phyloP scores from a whole-genome alignment of 2,329 filamentous ascomycete genomes.

The Neonectria coccinea region DNA sequence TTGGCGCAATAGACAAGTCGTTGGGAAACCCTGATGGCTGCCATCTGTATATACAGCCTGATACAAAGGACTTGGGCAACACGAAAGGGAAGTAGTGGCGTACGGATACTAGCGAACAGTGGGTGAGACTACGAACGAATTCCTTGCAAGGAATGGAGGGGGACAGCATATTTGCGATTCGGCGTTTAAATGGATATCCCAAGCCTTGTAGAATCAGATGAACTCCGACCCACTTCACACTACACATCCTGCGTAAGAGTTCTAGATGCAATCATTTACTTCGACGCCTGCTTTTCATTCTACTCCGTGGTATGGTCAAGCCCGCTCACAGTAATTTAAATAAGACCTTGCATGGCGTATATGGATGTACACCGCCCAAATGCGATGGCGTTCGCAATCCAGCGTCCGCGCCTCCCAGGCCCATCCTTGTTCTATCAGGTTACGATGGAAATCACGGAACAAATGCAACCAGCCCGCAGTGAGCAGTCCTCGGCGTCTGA shows the following conservation, averaged over 20 bases:
- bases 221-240: slow-evolving; percentile 1
- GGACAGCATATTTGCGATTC: slow-evolving; percentile 2
- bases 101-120: background rate
- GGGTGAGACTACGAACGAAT: background rate
- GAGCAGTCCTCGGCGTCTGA: slow-evolving; percentile 37
- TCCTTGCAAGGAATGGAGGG: background rate
- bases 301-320: slow-evolving; percentile 25
- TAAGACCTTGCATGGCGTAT: slow-evolving; percentile 43
- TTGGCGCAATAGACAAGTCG: slow-evolving; percentile 23
- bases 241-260: background rate
- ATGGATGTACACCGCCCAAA: slow-evolving; percentile 43
- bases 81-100: background rate
- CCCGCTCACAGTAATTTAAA: slow-evolving; percentile 31
- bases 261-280: slow-evolving; percentile 3
- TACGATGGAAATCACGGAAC: slow-evolving; percentile 48
- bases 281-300: slow-evolving; percentile 24
- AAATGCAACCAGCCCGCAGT: slow-evolving; percentile 46
- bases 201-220: slow-evolving; percentile 13
- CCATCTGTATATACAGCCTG: slow-evolving; percentile 20
- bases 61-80: background rate
- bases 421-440: slow-evolving; percentile 51
- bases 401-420: slow-evolving; percentile 45
- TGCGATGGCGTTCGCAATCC: slow-evolving; percentile 42
- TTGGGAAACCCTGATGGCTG: slow-evolving; percentile 11
- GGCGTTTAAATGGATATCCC: slow-evolving; percentile 16